These are phyloP conservation scores for Diaporthe sp. DNA, from an alignment of 2,329 filamentous ascomycete species.

Conservation along the genomic window DNA sequence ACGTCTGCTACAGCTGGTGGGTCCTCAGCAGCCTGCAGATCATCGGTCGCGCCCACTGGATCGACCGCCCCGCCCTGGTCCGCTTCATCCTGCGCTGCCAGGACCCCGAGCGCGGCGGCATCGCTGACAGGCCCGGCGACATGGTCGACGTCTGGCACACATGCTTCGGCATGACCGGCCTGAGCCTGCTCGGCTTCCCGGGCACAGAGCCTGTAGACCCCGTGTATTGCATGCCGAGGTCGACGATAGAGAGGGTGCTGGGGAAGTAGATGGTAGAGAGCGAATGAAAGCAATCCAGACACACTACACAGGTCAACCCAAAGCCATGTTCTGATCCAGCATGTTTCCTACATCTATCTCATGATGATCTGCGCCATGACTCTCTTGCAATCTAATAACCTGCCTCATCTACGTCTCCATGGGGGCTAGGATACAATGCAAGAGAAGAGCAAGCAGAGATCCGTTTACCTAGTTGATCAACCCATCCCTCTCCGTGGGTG, in stretches of 20 bases:
- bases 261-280: conserved; percentile 50
- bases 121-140: conserved; percentile 91
- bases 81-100: conserved; percentile 90
- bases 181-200: conserved; percentile 85
- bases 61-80: conserved; percentile 84
- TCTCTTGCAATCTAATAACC: conserved; percentile 82
- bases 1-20: conserved; percentile 99
- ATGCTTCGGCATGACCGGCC: conserved; percentile 86
- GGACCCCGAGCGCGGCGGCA: conserved; percentile 85
- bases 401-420: conserved; percentile 62
- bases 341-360: background rate
- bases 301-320: background rate
- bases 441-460: conserved; percentile 67
- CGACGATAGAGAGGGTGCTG: conserved; percentile 73
- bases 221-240: conserved; percentile 86
- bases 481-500: conserved; percentile 13
- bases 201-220: conserved; percentile 87
- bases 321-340: conserved; percentile 34
- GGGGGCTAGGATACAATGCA: conserved; percentile 78
- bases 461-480: conserved; percentile 35
- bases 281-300: conserved; percentile 5
- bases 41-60: conserved; percentile 91
- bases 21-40: conserved; percentile 93
- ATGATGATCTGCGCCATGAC: background rate
- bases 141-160: conserved; percentile 99